phyloP scores from a whole-genome alignment of 305 asterid genomes.

The Fraxinus velutina region DNA sequence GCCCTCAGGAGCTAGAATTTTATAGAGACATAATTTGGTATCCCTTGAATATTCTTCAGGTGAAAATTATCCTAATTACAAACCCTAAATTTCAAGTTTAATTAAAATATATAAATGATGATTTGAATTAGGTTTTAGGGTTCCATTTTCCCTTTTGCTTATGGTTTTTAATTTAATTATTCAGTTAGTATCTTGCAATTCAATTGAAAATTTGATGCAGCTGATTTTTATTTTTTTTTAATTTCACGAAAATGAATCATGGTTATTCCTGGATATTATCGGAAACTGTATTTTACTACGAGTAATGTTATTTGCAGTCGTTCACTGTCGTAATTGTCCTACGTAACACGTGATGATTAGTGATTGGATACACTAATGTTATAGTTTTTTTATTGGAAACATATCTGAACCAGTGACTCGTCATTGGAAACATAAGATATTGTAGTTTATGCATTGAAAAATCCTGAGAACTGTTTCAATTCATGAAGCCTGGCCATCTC shows the following conservation, averaged over 20 bases:
- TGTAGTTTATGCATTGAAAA: neutral
- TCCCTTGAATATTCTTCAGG: slow-evolving; percentile 33
- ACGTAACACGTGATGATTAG: too few relatives aligned
- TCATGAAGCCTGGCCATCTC: neutral
- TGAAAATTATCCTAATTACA: slow-evolving; percentile 26
- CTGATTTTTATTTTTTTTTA: slow-evolving; percentile 14
- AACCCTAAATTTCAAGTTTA: slow-evolving; percentile 29
- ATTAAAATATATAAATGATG: neutral
- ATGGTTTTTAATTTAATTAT: neutral
- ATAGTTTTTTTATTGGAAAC: too few relatives aligned
- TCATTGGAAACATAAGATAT: neutral
- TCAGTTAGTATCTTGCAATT: slow-evolving; percentile 14
- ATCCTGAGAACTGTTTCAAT: neutral
- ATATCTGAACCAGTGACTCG: neutral
- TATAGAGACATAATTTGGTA: slow-evolving; percentile 28
- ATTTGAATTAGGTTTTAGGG: neutral
- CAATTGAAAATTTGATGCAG: slow-evolving; percentile 26
- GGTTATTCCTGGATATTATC: slow-evolving; percentile 6
- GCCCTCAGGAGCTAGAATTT: slow-evolving; percentile 17
- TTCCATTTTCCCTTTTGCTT: slow-evolving; percentile 5
- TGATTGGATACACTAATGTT: too few relatives aligned
- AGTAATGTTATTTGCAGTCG: too few relatives aligned
- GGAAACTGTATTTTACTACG: neutral
- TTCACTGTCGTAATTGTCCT: too few relatives aligned
- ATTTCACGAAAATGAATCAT: neutral